Evolutionary conservation across 345 rosid genomes (phyloP).

Genomic region (Microthlaspi erraticum): DNA sequence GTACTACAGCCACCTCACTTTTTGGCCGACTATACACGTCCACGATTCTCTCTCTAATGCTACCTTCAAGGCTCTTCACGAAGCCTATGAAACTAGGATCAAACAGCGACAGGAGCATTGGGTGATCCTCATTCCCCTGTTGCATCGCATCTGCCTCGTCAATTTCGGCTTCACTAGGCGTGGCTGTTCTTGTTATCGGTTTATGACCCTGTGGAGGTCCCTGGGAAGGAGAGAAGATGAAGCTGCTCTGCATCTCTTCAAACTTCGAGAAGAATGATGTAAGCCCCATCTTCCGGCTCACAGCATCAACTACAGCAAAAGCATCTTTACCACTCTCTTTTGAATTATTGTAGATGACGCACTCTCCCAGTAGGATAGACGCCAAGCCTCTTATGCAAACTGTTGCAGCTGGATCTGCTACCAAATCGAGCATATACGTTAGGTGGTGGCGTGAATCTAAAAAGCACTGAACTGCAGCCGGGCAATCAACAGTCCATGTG

Average conservation of each 20-base stretch:
- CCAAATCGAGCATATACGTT: conserved; percentile 79
- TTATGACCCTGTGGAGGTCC: conserved; percentile 56
- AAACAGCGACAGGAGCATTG: conserved; percentile 62
- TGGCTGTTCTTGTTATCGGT: conserved; percentile 77
- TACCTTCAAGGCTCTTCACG: conserved; percentile 65
- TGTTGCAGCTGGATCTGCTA: conserved; percentile 70
- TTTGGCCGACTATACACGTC: conserved; percentile 84
- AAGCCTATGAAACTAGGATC: conserved; percentile 63
- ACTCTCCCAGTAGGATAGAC: conserved; percentile 85
- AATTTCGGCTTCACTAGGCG: conserved; percentile 84
- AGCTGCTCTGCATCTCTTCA: conserved; percentile 88
- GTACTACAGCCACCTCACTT: conserved; percentile 81
- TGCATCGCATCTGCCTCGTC: conserved; percentile 59
- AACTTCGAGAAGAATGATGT: conserved; percentile 78
- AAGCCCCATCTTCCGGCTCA: conserved; percentile 90
- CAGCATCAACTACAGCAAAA: conserved; percentile 73
- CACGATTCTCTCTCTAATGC: conserved; percentile 68
- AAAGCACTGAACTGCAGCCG: conserved; percentile 85
- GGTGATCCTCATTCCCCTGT: conserved; percentile 68
- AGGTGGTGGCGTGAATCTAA: conserved; percentile 86
- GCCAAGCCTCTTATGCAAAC: conserved; percentile 78
- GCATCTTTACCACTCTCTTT: conserved; percentile 80
- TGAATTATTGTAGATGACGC: conserved; percentile 75
- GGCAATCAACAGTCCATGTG: conserved; percentile 85
- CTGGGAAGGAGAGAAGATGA: conserved; percentile 65